Base-by-base conservation (phyloP, 495 filamentous ascomycete species). In the Pyronema omphalodes region DNA sequence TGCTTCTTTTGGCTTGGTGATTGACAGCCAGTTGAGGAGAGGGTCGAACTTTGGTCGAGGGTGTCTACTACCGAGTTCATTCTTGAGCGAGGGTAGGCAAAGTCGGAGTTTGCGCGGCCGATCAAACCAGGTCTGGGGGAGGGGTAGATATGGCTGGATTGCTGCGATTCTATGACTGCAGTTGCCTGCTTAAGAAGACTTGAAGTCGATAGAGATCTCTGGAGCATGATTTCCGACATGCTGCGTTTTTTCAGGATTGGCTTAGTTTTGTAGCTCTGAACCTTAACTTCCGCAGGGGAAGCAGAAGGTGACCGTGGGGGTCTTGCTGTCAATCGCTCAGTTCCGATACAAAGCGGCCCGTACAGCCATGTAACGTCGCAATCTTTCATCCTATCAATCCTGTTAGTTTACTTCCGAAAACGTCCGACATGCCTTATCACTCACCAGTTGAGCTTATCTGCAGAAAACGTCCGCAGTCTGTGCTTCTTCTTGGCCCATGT, bases 301-400 rank as follows among this genome's bases (percentile, higher is more conserved):
- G 52, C 60, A 46, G 66, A 66, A 61, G 71, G 74, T 57, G 76
- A 82, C 39, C 71, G 76, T 51, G 69, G 75, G 37, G 61, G 71
- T 57, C 70, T 67, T 3, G 66, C 65, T 9, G 61, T 51, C 12
- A 67, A 58, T 50, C 56, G 72, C 7, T 64, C 73, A 39, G 64
- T 70, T 44, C 73, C 80, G 1, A 81, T 82, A 62, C 93, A 89
- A 35, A 98, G 69, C 29, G 91, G 91, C 0, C 91, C 91, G 61
- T 98, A 98, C 2, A 98, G 73, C 91, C 91, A 98, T 48, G 91
- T 96, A 19, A 95, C 87, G 65, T 98, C 91, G 64, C 83, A 88
- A 59, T 98, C 91, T 64, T 98, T 98, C 39, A 96, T 70, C 89
- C 88, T 95, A 64, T 18, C 51, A 41, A 34, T 14, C 55, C 56